Percentiles rank a stretch among this genome's conserved stretches.
These are phyloP conservation scores for Smallanthus sonchifolius DNA, from an alignment of 129 eudicot genomes.

Conservation along the genomic window DNA sequence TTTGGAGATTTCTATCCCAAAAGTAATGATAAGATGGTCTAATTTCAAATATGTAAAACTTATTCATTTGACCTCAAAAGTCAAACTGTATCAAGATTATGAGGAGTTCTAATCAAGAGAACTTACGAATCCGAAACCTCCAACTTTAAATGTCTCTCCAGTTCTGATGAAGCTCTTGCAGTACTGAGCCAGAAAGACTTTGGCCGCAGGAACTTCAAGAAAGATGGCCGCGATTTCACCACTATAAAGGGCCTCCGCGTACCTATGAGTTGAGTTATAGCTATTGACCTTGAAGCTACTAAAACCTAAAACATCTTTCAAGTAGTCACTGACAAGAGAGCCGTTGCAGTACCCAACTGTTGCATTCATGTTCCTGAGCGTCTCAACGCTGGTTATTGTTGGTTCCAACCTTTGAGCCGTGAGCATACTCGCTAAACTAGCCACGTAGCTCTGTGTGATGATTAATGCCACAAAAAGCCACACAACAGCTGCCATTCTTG, in stretches of 20 bases:
- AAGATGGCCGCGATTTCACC: conserved; percentile 49
- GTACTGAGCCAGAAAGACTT: conserved; percentile 53
- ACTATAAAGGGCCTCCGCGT: conserved; percentile 37
- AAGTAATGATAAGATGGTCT: not conserved
- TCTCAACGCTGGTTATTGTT: conserved; percentile 31
- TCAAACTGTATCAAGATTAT: not conserved
- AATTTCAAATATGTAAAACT: not conserved
- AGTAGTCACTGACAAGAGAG: conserved; percentile 30
- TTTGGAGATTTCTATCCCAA: not conserved
- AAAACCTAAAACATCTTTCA: conserved; percentile 33
- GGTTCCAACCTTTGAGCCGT: conserved; percentile 56
- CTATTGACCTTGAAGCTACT: conserved; percentile 23
- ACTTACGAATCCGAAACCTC: conserved; percentile 61
- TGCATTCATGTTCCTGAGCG: conserved; percentile 33
- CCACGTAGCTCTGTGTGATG: conserved; percentile 58
- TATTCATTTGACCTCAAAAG: not conserved
- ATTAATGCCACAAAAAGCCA: conserved; percentile 58
- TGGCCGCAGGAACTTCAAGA: conserved; percentile 45
- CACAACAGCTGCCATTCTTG: conserved; percentile 42
- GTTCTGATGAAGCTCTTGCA: conserved; percentile 43
- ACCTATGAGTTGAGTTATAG: conserved; percentile 28
- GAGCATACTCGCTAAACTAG: conserved; percentile 62
- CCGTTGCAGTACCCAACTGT: conserved; percentile 38
- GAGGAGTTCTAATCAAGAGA: not conserved
- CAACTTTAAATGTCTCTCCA: conserved; percentile 51